Base-by-base conservation (phyloP, 805 yeast genomes). In the Limtongozyma cylindracea region DNA sequence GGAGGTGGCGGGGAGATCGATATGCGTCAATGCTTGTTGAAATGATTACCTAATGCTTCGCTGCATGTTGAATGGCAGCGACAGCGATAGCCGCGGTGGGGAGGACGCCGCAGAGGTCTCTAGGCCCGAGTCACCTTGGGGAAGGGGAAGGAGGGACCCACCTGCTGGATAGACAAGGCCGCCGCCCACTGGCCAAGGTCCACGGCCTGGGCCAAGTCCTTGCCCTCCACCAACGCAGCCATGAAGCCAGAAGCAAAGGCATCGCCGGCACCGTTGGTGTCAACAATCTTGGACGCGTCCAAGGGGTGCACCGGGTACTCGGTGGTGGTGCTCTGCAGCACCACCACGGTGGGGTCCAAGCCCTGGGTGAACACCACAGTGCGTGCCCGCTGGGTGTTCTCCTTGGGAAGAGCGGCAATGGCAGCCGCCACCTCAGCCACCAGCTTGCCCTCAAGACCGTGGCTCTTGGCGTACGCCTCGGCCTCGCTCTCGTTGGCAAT, bases 241-340 rank as follows among this genome's bases (percentile, higher is more conserved):
- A 80, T 49, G 47, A 84, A 82, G 27, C 96, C 96, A 38, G 88
- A 91, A 25, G 95, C 96, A 42, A 84, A 84, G 9, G 95, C 94
- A 44, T 84, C 95, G 48, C 96, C 96, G 21, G 96, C 96, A 55
- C 98, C 98, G 54, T 84, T 88, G 39, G 96, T 77, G 56, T 88
- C 99, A 27, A 60, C 68, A 28, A 88, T 60, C 47, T 70, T 57
- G 20, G 58, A 48, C 20, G 62, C 35, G 19, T 61, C 72, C 39
- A 88, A 62, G 27, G 69, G 61, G 34, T 63, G 72, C 25, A 88
- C 93, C 22, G 71, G 56, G 56, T 45, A 68, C 39, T 53, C 56
- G 29, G 56, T 47, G 29, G 57, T 47, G 12, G 44, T 46, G 33
- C 49, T 56, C 18, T 57, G 43, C 25, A 60, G 62, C 18, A 56